Base-by-base conservation (phyloP, 768 basidiomycete species). In the Termitomyces sp. region DNA sequence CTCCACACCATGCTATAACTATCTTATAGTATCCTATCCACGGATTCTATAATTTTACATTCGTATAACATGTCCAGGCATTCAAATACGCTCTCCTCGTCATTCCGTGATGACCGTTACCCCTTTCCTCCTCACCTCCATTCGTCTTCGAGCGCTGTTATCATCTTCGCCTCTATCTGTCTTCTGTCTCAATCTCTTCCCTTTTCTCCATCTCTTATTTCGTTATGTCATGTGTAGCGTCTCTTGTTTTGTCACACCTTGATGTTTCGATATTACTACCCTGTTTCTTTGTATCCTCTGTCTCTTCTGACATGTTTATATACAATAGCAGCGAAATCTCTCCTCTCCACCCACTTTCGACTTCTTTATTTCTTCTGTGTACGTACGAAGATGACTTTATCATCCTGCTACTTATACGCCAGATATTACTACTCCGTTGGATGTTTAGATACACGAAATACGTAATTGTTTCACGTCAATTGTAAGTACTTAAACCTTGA, bases 191-290 rank as follows among this genome's bases (percentile, higher is more conserved):
- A 22, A 55, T 62, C 47, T 62, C 51, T 55, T 46, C 48, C 16
- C 58, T 45, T 58, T 12, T 56, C n/a, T 45, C 33, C 32, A 20
- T 53, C 14, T 46, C 58, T 56, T 36, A 16, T 40, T 45, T 64
- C 54, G 63, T 64, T 40, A 50, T 60, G 57, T 56, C 54, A 32
- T 54, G 57, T 58, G 43, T 61, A 36, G 39, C 44, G 37, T 57
- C 40, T 63, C 49, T 58, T 56, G 57, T 55, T 63, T 61, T 61
- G 60, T 61, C 48, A 57, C 53, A 53, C 42, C 36, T 61, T 48
- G 48, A 40, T 61, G 53, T 55, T 45, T 62, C 52, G 45, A 61
- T 61, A 57, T 22, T 45, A 40, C 34, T 36, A 26, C 36, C 43
- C 42, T 1, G 14, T 24, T 26, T 37, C 16, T 42, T 27, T 13